Base-by-base conservation (phyloP, 192 early-diverging fungal genomes). In the Gaertneriomyces semiglobifer region DNA sequence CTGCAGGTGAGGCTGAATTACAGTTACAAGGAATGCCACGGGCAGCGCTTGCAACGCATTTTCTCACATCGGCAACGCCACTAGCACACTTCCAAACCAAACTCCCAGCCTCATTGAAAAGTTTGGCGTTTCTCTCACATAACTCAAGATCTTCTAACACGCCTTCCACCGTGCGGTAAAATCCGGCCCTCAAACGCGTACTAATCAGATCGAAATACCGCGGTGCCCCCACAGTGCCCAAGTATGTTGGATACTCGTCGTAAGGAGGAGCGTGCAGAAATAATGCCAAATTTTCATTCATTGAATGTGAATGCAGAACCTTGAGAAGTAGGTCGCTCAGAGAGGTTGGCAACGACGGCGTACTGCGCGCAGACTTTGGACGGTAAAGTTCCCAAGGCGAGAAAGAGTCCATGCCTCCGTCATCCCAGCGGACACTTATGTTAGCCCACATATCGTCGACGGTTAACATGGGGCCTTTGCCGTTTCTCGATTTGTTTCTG, bases 131-230 rank as follows among this genome's bases (percentile, higher is more conserved):
- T 33, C 25, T 33, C 25, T 33, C 25, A 33, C 25, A 33, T 33
- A 33, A 33, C 25, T 33, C 25, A 33, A 33, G 25, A 33, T 33
- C 25, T 2, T 33, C 25, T 33, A 33, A 33, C 25, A 33, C 25
- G 1, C 25, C 66, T 62, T 69, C 58, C 41, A 69, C 18, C n/a
- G 56, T 51, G 6, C 75, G 50, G 57, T 77, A 77, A 58, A 69
- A 77, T 2, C 58, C 60, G 51, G 59, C 62, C 4, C 41, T 42
- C 33, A 72, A 18, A 4, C 75, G 62, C 10, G 66, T 44, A 38
- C 38, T 18, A 8, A 77, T 72, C 14, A 69, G 8, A 1, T 59
- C 18, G 6, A 77, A 44, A 45, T 44, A 77, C 39, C 72, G 54
- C 2, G 75, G 75, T 50, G 72, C 72, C n/a, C 66, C 51, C 11